A percentile compares a stretch with the other conserved stretches of the same genome.
Evolutionary conservation across 2,329 filamentous ascomycete species (phyloP).

Genomic region (Diaporthe longicolla): DNA sequence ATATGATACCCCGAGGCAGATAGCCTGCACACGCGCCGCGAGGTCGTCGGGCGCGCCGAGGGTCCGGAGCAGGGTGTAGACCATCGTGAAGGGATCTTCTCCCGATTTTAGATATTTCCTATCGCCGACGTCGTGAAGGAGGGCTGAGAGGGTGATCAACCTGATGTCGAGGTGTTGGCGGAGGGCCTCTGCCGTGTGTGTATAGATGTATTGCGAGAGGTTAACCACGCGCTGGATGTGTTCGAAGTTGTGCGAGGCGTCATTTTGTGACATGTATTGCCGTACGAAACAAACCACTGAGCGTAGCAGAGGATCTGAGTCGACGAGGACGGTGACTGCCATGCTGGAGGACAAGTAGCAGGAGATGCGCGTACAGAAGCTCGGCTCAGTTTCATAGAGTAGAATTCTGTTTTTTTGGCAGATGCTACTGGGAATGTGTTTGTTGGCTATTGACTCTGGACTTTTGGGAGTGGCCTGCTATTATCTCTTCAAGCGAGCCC

Average conservation of each 20-base stretch:
- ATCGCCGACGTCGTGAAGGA: constrained; percentile 92
- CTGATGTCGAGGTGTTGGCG: constrained; percentile 59
- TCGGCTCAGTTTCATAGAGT: background rate
- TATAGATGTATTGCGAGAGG: constrained; percentile 77
- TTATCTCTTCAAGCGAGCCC: background rate
- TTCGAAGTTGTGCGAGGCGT: constrained; percentile 89
- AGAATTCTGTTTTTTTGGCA: background rate
- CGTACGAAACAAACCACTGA: constrained; percentile 74
- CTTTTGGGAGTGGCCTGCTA: background rate
- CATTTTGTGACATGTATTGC: constrained; percentile 82
- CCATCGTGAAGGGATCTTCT: constrained; percentile 69
- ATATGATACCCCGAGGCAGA: constrained; percentile 85
- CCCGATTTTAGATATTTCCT: constrained; percentile 79
- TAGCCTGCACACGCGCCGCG: constrained; percentile 76
- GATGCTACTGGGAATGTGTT: background rate
- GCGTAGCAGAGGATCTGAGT: constrained; percentile 64
- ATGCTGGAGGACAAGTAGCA: constrained; percentile 31
- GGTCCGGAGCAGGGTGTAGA: constrained; percentile 68
- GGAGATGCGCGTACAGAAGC: background rate
- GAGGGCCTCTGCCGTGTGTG: constrained; percentile 41
- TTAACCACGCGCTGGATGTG: constrained; percentile 86
- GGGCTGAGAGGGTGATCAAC: constrained; percentile 76
- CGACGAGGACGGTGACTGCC: constrained; percentile 46
- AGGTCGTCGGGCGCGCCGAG: constrained; percentile 70
- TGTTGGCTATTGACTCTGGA: background rate